These are phyloP conservation scores for Aristolochia contorta DNA, from an alignment of 164 flowering plant species.

Conservation along the genomic window DNA sequence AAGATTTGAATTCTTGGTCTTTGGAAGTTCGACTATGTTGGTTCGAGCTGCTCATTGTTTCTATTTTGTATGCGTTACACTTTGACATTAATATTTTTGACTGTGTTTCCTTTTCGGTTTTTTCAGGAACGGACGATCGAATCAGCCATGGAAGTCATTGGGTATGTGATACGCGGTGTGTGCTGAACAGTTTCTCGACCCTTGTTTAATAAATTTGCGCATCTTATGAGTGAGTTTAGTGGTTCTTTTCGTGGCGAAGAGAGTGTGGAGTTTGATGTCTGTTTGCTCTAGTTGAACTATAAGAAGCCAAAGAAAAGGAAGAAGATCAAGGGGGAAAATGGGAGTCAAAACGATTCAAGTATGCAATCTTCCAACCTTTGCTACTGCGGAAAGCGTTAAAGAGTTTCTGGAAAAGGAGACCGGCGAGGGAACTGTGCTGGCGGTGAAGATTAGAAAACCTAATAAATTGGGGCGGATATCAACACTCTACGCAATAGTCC, in stretches of 20 bases:
- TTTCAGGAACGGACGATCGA: too few species aligned
- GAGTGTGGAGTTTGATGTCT: not conserved
- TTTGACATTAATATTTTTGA: too few species aligned
- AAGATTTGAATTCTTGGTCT: too few species aligned
- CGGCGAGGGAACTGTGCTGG: conserved; percentile 43
- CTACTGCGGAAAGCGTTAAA: conserved; percentile 31
- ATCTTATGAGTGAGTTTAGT: too few species aligned
- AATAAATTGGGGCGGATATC: conserved; percentile 9
- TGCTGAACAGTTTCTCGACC: not conserved
- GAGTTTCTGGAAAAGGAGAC: conserved; percentile 37
- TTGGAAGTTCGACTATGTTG: too few species aligned
- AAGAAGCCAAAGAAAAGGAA: not conserved
- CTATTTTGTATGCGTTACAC: too few species aligned
- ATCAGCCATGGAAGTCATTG: too few species aligned
- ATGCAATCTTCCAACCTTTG: conserved; percentile 40
- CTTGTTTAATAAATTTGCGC: too few species aligned
- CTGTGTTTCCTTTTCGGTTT: too few species aligned
- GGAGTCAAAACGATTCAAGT: conserved; percentile 46
- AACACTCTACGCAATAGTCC: conserved; percentile 49
- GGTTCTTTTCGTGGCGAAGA: not conserved
- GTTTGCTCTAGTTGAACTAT: not conserved
- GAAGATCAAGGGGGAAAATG: not conserved
- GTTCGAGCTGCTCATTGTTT: too few species aligned
- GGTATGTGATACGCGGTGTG: not conserved
- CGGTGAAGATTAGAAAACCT: conserved; percentile 29